Evolutionary conservation across 345 rosid species (phyloP), one percentile per base, ranked within the genome.

Genomic region (Salix viminalis): DNA sequence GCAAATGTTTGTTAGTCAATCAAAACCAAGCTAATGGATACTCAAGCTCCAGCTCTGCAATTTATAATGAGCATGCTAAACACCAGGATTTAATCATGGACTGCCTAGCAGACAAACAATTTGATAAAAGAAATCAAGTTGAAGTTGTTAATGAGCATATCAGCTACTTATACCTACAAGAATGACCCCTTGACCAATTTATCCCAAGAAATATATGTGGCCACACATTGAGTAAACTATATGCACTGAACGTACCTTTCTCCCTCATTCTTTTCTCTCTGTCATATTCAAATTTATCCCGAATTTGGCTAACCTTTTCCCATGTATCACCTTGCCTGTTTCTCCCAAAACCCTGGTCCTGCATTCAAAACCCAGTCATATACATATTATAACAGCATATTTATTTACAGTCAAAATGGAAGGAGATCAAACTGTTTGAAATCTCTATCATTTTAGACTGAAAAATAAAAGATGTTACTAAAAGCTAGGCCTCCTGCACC

Each of bases 251-350:
- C 83, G 12, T 66, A 91, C 98, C 95, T 88, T 86, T 91, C 77
- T 94, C 91, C 77, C 87, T 88, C 95, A 89, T 90, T 84, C 98
- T 86, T 72, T 81, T 88, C 71, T 91, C 94, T 86, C 92, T 84
- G 78, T 93, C 98, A 70, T 87, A 91, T 37, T 91, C 95, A 80
- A 93, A 93, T 79, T 90, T 90, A 81, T 91, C 98, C 24, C 92
- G 85, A 74, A 91, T 77, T 81, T 88, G 97, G 84, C 74, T 76
- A 60, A 86, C 91, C 79, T 85, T 88, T 76, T 87, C 94, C 90
- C 89, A 86, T 67, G 80, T 72, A 74, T 86, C 91, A 76, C 82
- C 88, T 77, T 84, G 97, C 75, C 83, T 80, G 77, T 79, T 86
- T 80, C 90, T 85, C 62, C 67, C 83, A 76, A 86, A 86, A 69